Percentiles rank a stretch among this genome's conserved stretches.
phyloP scores from a whole-genome alignment of 225 moss, liverwort and hornwort species.

The Sphagnum tenellum region DNA sequence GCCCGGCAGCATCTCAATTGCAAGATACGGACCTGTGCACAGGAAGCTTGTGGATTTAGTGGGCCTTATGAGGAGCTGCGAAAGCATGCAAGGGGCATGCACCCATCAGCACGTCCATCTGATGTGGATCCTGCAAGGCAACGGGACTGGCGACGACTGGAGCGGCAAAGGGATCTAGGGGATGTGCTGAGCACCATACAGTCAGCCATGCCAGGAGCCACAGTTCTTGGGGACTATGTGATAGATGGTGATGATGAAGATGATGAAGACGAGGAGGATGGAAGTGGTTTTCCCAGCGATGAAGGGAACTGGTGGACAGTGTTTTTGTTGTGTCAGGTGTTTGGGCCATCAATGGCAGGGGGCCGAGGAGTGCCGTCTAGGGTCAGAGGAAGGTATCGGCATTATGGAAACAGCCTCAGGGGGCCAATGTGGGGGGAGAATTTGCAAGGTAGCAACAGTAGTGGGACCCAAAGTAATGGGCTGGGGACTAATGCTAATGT shows the following conservation, averaged over 20 bases:
- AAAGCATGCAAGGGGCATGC: slow-evolving; percentile 84
- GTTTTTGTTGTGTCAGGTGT: slow-evolving; percentile 79
- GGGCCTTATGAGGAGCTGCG: slow-evolving; percentile 94
- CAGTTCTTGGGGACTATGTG: slow-evolving; percentile 76
- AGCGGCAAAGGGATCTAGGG: slow-evolving; percentile 96
- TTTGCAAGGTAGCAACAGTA: slow-evolving; percentile 42
- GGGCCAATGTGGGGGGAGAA: slow-evolving; percentile 77
- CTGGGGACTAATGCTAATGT: slow-evolving; percentile 44
- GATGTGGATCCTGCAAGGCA: slow-evolving; percentile 86
- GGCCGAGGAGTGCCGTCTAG: slow-evolving; percentile 53
- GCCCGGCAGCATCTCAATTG: slow-evolving; percentile 86
- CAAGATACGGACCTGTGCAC: slow-evolving; percentile 76
- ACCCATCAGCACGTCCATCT: slow-evolving; percentile 79
- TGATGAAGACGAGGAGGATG: slow-evolving; percentile 80
- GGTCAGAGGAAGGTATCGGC: slow-evolving; percentile 36
- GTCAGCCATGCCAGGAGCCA: slow-evolving; percentile 84
- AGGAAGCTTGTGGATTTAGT: slow-evolving; percentile 70
- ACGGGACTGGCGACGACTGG: slow-evolving; percentile 83
- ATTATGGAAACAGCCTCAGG: slow-evolving; percentile 39
- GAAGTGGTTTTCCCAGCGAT: slow-evolving; percentile 73
- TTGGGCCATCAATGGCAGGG: slow-evolving; percentile 69
- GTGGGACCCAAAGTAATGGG: slow-evolving; percentile 28
- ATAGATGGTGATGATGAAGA: slow-evolving; percentile 90
- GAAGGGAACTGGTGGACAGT: slow-evolving; percentile 98
- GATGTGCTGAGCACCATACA: slow-evolving; percentile 86